Evolutionary conservation across 2,329 filamentous ascomycete genomes (phyloP), one percentile per base, ranked within the genome.

Genomic region (Fusarium continuum): DNA sequence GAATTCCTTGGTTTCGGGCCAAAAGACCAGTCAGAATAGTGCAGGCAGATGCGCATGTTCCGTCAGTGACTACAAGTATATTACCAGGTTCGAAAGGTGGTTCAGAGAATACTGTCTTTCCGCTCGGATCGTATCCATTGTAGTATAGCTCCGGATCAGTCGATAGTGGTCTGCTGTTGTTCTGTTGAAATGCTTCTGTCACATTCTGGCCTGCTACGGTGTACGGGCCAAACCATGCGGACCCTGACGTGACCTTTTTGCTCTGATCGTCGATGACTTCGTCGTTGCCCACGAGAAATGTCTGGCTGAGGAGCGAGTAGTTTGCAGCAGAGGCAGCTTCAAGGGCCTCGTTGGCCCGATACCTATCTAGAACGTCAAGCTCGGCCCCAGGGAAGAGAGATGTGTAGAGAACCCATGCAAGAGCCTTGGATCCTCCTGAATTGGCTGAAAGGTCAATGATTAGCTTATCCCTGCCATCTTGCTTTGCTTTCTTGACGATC

Each of bases 1-100:
- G 64, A 34, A 65, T 38, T 7, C 55, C 55, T 38, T 67, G 45
- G 45, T 79, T 46, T 82, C 83, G 67, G 26, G 57, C 61, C 17
- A 65, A 38, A 23, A 67, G 51, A 7, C 59, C 64, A 14, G 77
- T 67, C 8, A 67, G 38, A 34, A 67, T 62, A 38, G 26, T 49
- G 20, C 64, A 67, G 9, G 64, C 54, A 8, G 64, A 67, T n/a
- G 58, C 64, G 28, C 64, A 67, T 9, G 41, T 50, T 23, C 64
- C 64, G 23, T 67, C 64, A 6, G 64, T 67, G 25, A 67, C 17
- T 31, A 67, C 34, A 23, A 67, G 35, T 20, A 67, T 67, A 32
- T 67, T 52, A 45, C 65, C 61, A 11, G 64, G 64, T 35, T 65
- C 57, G 34, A 61, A 67, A 26, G 36, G 36, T 14, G 64, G n/a